Evolutionary conservation across 1,139 yeast species (phyloP), one percentile per base, ranked within the genome.

Genomic region (Debaryomyces nepalensis): DNA sequence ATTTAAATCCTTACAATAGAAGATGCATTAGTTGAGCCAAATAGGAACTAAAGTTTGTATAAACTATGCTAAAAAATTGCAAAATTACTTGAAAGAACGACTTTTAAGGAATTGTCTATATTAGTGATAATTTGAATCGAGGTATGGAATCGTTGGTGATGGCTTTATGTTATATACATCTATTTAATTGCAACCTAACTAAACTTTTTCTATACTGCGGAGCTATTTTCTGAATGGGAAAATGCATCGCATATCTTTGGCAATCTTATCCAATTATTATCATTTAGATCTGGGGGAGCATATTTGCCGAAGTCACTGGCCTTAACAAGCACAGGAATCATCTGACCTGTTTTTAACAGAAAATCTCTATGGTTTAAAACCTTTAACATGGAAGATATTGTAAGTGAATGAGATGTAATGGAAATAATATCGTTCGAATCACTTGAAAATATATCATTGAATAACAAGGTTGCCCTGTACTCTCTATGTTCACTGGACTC

Each of bases 101-200:
- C n/a, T n/a, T n/a, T n/a, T n/a, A n/a, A n/a, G n/a, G n/a, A n/a
- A n/a, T n/a, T n/a, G n/a, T n/a, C n/a, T n/a, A n/a, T n/a, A n/a
- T n/a, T n/a, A n/a, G n/a, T n/a, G n/a, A n/a, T n/a, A n/a, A n/a
- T n/a, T n/a, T 40, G 79, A 80, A 48, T 49, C 57, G 52, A 67
- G 60, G 43, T 75, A 66, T 54, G 84, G 83, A 50, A 69, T 75
- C 48, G 81, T 70, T 45, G 97, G 87, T 61, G 88, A 81, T 57
- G 98, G 91, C 66, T 91, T 91, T 67, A 91, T 91, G 99, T 91
- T 34, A 33, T 10, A 21, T 33, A 31, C 24, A 31, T 19, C 21
- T 33, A 35, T 14, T 44, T 22, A 23, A 33, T 23, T 33, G 37
- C 16, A 23, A 33, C 16, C 21, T 33, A 33, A 8, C 30, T 14